A percentile compares a stretch with the other conserved stretches of the same genome.
Evolutionary conservation across 2,329 filamentous ascomycete genomes (phyloP).

Genomic region (Neopestalotiopsis rosae): DNA sequence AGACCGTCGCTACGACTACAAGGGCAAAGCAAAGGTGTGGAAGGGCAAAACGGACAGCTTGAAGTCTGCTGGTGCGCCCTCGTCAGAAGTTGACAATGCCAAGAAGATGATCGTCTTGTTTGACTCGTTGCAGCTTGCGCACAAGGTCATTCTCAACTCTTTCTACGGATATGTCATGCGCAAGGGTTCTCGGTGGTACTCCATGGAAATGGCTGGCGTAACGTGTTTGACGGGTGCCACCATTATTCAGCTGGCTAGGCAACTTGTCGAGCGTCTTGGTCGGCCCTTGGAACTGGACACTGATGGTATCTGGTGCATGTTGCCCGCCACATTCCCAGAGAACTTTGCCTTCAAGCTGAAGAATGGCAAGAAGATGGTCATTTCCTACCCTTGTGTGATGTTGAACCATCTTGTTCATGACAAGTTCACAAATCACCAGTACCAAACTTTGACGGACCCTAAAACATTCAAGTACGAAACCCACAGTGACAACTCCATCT

Average conservation of each 20-base stretch:
- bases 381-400: slow-evolving; percentile 99
- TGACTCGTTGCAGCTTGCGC: slow-evolving; percentile 93
- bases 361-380: slow-evolving; percentile 93
- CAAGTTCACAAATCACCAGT: slow-evolving; percentile 96
- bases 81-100: slow-evolving; percentile 83
- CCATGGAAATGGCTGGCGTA: slow-evolving; percentile 98
- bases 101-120: slow-evolving; percentile 99
- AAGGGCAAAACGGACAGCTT: slow-evolving; percentile 92
- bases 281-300: slow-evolving; percentile 94
- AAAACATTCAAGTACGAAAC: slow-evolving; percentile 90
- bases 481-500: slow-evolving; percentile 98
- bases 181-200: slow-evolving; percentile 98
- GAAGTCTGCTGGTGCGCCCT: slow-evolving; percentile 79
- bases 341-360: slow-evolving; percentile 95
- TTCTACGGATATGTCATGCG: slow-evolving; percentile 99
- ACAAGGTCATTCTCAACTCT: slow-evolving; percentile 98
- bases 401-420: slow-evolving; percentile 96
- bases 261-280: slow-evolving; percentile 91
- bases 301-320: slow-evolving; percentile 99
- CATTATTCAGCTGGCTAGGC: slow-evolving; percentile 95
- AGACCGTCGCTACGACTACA: slow-evolving; percentile 97
- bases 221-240: slow-evolving; percentile 95
- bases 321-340: slow-evolving; percentile 94
- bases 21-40: slow-evolving; percentile 97
- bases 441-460: slow-evolving; percentile 85